Evolutionary conservation across 768 basidiomycete species (phyloP).

Genomic region (Mycena vitilis): DNA sequence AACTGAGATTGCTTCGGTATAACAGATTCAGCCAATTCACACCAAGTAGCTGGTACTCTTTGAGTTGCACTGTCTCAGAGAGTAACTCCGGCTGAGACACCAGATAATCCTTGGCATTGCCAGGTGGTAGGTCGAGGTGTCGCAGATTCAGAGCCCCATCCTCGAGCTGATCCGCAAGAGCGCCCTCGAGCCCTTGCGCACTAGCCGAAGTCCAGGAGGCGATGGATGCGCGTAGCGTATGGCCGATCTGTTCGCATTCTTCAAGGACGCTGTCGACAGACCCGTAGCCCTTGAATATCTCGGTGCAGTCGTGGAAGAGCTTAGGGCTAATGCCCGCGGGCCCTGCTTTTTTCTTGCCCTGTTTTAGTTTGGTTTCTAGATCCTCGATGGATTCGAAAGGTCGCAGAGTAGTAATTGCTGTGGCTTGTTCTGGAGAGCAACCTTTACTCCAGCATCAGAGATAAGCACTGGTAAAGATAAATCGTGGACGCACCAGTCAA

Average conservation of each 20-base stretch:
- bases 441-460: conserved; percentile 53
- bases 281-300: conserved; percentile 86
- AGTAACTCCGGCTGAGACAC: conserved; percentile 78
- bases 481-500: conserved; percentile 68
- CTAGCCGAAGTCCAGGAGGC: conserved; percentile 74
- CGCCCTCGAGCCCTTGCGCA: conserved; percentile 50
- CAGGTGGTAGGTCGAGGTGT: conserved; percentile 55
- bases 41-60: conserved; percentile 98
- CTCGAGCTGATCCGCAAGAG: conserved; percentile 52
- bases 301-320: conserved; percentile 90
- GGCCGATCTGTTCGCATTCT: conserved; percentile 89
- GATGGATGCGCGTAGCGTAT: conserved; percentile 77
- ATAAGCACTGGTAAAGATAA: background rate
- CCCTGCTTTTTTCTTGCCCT: conserved; percentile 89
- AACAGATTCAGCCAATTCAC: conserved; percentile 96
- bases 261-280: conserved; percentile 90
- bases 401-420: conserved; percentile 79
- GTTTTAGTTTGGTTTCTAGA: conserved; percentile 78
- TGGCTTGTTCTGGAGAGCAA: conserved; percentile 85
- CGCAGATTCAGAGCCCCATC: conserved; percentile 74
- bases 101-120: conserved; percentile 73
- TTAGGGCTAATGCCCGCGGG: conserved; percentile 87
- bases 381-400: conserved; percentile 86
- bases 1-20: conserved; percentile 83
- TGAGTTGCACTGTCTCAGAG: conserved; percentile 77